phyloP scores from a whole-genome alignment of 2,329 filamentous ascomycete species.

The Tricladium varicosporioides region DNA sequence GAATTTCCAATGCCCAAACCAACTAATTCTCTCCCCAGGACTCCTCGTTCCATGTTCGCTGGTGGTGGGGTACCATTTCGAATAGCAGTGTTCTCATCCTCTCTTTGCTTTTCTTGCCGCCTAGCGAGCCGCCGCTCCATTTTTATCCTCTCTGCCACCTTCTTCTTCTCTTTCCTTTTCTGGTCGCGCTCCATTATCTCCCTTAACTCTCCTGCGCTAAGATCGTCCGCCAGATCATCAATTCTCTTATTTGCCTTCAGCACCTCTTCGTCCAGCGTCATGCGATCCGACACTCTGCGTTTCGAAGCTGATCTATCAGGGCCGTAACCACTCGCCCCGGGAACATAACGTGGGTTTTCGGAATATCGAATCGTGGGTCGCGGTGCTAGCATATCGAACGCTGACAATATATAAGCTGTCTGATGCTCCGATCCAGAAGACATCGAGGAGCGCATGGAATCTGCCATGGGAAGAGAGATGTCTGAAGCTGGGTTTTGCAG shows the following conservation, averaged over 20 bases:
- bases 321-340: slow-evolving; percentile 43
- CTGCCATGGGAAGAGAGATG: slow-evolving; percentile 70
- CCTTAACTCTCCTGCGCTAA: slow-evolving; percentile 80
- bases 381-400: slow-evolving; percentile 78
- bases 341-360: slow-evolving; percentile 57
- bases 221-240: slow-evolving; percentile 75
- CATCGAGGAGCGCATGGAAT: slow-evolving; percentile 73
- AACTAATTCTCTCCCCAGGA: slow-evolving; percentile 55
- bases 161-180: slow-evolving; percentile 74
- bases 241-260: slow-evolving; percentile 61
- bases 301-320: slow-evolving; percentile 42
- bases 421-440: slow-evolving; percentile 72
- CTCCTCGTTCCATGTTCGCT: slow-evolving; percentile 57
- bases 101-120: slow-evolving; percentile 64
- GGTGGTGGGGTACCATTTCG: slow-evolving; percentile 51
- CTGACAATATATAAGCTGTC: slow-evolving; percentile 72
- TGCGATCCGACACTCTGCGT: slow-evolving; percentile 49
- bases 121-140: slow-evolving; percentile 63
- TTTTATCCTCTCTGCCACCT: slow-evolving; percentile 63
- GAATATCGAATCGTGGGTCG: slow-evolving; percentile 79
- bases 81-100: slow-evolving; percentile 54
- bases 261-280: slow-evolving; percentile 59
- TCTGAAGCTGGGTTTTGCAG: slow-evolving; percentile 59
- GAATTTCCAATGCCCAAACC: slow-evolving; percentile 57
- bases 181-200: slow-evolving; percentile 89